phyloP scores from a whole-genome alignment of 805 yeast genomes.

The Ogataea pilisensis region DNA sequence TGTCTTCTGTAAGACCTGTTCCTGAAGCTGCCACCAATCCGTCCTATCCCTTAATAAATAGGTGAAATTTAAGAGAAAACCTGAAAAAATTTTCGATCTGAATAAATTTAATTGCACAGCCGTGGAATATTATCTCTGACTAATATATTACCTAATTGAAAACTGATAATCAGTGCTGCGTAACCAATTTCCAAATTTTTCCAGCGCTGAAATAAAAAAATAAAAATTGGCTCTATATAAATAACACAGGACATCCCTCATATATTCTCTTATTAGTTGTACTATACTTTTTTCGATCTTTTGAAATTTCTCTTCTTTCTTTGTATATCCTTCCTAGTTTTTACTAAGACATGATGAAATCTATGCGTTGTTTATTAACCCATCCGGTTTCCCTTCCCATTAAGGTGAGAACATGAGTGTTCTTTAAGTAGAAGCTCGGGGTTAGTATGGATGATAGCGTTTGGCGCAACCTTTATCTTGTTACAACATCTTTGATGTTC shows the following conservation, averaged over 20 bases:
- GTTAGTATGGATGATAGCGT: constrained; percentile 31
- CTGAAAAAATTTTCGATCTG: neutral
- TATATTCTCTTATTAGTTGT: no score
- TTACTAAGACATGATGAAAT: constrained; percentile 56
- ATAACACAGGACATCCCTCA: no score
- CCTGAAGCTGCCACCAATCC: no score
- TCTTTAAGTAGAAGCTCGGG: constrained; percentile 20
- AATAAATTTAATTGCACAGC: no score
- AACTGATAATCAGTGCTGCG: no score
- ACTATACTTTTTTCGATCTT: neutral
- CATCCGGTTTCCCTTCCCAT: constrained; percentile 30
- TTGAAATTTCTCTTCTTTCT: constrained; percentile 20
- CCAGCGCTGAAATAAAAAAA: no score
- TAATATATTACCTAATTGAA: neutral
- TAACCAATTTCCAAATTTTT: no score
- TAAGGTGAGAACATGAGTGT: constrained; percentile 9
- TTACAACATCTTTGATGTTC: constrained; percentile 24
- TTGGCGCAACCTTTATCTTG: constrained; percentile 32
- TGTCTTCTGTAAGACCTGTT: no score
- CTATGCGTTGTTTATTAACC: constrained; percentile 46
- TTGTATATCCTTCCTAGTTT: constrained; percentile 64
- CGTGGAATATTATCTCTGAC: neutral
- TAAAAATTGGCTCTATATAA: no score
- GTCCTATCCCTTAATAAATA: constrained; percentile 1
- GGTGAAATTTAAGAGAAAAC: constrained; percentile 4